phyloP scores from a whole-genome alignment of 768 basidiomycete genomes.

The Tricholoma flavovirens region DNA sequence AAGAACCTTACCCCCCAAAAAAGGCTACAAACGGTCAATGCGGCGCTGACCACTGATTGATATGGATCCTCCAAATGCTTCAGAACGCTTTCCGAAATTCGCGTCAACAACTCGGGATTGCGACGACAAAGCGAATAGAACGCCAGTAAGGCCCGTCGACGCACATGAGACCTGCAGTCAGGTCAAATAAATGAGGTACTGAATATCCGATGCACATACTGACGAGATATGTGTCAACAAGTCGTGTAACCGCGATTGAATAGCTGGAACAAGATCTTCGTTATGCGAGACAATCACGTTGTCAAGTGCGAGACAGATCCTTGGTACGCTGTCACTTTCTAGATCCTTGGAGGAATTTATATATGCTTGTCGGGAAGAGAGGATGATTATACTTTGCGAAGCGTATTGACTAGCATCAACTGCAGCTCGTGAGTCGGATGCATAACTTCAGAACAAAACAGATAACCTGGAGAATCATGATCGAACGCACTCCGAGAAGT shows the following conservation, averaged over 20 bases:
- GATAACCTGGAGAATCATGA: slow-evolving; percentile 51
- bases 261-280: slow-evolving; percentile 69
- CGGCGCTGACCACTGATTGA: slow-evolving; percentile 38
- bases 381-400: slow-evolving; percentile 57
- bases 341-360: slow-evolving; percentile 43
- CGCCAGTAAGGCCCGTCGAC: slow-evolving; percentile 56
- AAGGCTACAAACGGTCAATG: slow-evolving; percentile 30
- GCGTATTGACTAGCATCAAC: slow-evolving; percentile 81
- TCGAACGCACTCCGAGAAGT: background rate
- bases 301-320: slow-evolving; percentile 70
- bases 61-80: slow-evolving; percentile 41
- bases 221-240: slow-evolving; percentile 73
- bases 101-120: slow-evolving; percentile 41
- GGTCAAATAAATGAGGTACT: slow-evolving; percentile 6
- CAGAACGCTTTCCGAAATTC: slow-evolving; percentile 32
- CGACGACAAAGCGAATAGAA: slow-evolving; percentile 45
- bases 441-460: slow-evolving; percentile 75
- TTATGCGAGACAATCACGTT: slow-evolving; percentile 55
- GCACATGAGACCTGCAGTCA: slow-evolving; percentile 46
- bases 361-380: background rate
- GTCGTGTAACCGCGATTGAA: slow-evolving; percentile 58
- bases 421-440: slow-evolving; percentile 60
- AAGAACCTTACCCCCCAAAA: slow-evolving; percentile 19
- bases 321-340: slow-evolving; percentile 47
- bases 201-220: slow-evolving; percentile 34